Evolutionary conservation across 1,284 basidiomycete genomes (phyloP).

Genomic region (Ceratobasidium sp.): DNA sequence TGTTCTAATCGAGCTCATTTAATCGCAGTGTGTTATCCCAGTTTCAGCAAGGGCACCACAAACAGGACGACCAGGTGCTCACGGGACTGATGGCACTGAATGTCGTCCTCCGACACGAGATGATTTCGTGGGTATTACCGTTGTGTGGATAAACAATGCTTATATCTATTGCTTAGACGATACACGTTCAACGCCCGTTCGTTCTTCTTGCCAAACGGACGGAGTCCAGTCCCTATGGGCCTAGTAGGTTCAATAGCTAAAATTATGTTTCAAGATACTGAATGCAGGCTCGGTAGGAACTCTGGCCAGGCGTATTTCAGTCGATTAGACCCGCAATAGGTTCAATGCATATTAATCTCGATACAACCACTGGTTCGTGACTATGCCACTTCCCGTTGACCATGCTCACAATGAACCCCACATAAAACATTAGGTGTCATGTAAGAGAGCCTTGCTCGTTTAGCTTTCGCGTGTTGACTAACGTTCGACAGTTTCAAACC

Average conservation of each 20-base stretch:
- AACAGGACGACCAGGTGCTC: constrained; percentile 70
- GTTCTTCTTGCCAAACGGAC: constrained; percentile 72
- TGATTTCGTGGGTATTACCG: constrained; percentile 56
- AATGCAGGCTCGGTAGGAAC: constrained; percentile 11
- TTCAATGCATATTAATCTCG: constrained; percentile 76
- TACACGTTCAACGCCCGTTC: constrained; percentile 77
- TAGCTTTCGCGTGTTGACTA: not conserved
- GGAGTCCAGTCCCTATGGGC: constrained; percentile 68
- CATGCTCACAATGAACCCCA: not conserved
- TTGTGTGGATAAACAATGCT: not conserved
- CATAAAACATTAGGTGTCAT: constrained; percentile 13
- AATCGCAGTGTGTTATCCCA: constrained; percentile 64
- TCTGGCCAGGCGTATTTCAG: constrained; percentile 37
- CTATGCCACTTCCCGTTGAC: no score
- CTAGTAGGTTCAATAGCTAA: constrained; percentile 54
- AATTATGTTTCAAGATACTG: not conserved
- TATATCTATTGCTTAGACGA: constrained; percentile 49
- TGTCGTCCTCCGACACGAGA: constrained; percentile 77
- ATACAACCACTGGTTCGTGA: constrained; percentile 69
- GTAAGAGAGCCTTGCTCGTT: not conserved
- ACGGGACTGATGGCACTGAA: constrained; percentile 79
- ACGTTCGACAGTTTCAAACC: constrained; percentile 57
- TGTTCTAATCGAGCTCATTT: not conserved
- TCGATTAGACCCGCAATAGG: constrained; percentile 70
- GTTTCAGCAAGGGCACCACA: constrained; percentile 69